Base-by-base conservation (phyloP, 768 basidiomycete genomes). In the Paxillus rubicundulus region DNA sequence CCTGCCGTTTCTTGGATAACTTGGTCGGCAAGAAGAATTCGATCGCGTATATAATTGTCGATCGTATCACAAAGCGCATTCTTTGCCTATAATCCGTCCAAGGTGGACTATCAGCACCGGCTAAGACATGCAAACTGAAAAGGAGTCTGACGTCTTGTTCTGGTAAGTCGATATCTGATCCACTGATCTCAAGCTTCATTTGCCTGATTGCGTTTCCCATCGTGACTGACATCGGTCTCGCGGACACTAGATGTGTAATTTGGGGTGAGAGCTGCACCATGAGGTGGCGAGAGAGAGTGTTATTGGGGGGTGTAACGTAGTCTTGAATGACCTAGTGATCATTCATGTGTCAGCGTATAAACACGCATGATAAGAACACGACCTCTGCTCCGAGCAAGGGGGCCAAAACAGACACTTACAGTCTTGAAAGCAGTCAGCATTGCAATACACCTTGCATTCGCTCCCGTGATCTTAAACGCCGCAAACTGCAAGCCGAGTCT, bases 161-260 rank as follows among this genome's bases (percentile, higher is more conserved):
- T 5, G 93, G 86, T 69, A 93, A 77, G 74, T 99, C 96, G 45
- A 92, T 92, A 61, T 94, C 91, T 38, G 93, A 83, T 37, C 81
- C 82, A 63, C 92, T 94, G 64, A 99, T 97, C 63, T 98, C 93
- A 50, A 96, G 76, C 74, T 99, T 99, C 61, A 99, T 77, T 68
- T 95, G 89, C 53, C 94, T 82, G 60, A 93, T 92, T 0, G 94
- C 92, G 65, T 94, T 96, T 0, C 94, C 92, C 89, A 95, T 93
- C 21, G 92, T 89, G 18, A 92, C 85, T 16, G 91, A 89, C 87
- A 95, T 89, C 0, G 92, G 90, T 45, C 94, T 80, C 17, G 92
- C 90, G 37, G 86, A 81, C 8, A 93, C 89, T 9, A 96, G 80
- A 70, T 95, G 86, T 16, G 86, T 86, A 59, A 97, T 96, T 78